Conservation (phyloP, 2,329 filamentous ascomycete genomes). For the Triangularia verruculosa region DNA sequence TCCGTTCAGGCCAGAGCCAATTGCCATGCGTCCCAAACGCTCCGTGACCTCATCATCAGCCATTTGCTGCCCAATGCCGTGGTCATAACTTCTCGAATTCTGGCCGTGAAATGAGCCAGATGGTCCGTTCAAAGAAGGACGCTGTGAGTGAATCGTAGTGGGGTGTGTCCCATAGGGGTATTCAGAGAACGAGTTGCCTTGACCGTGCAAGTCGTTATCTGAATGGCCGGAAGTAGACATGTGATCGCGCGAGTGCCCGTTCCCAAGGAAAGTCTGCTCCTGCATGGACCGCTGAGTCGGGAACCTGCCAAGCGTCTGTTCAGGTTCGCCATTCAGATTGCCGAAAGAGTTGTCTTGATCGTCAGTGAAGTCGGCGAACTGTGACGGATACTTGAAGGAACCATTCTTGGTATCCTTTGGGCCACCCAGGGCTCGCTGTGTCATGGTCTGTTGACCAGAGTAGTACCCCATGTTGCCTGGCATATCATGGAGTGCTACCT, state of each 20-base stretch:
- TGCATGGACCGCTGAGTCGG: constrained; percentile 34
- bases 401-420: constrained; percentile 43
- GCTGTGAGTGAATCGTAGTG: constrained; percentile 47
- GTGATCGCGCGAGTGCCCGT: constrained; percentile 47
- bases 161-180: constrained; percentile 34
- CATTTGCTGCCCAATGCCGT: constrained; percentile 33
- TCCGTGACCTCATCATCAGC: constrained; percentile 38
- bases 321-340: constrained; percentile 9
- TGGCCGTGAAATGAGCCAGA: constrained; percentile 48
- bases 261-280: constrained; percentile 43
- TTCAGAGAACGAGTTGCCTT: constrained; percentile 34
- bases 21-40: constrained; percentile 34
- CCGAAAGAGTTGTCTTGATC: constrained; percentile 35
- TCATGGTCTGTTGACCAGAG: constrained; percentile 39
- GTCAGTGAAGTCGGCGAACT: constrained; percentile 38
- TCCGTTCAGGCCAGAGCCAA: constrained; percentile 34
- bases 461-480: constrained; percentile 46
- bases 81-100: constrained; percentile 37
- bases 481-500: constrained; percentile 40
- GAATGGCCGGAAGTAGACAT: constrained; percentile 55
- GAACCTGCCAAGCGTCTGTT: constrained; percentile 22
- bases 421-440: constrained; percentile 21
- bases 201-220: constrained; percentile 37
- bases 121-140: constrained; percentile 42
- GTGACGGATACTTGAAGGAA: constrained; percentile 38